Conservation (phyloP, 2,329 filamentous ascomycete species). For the Cercospora canescens region DNA sequence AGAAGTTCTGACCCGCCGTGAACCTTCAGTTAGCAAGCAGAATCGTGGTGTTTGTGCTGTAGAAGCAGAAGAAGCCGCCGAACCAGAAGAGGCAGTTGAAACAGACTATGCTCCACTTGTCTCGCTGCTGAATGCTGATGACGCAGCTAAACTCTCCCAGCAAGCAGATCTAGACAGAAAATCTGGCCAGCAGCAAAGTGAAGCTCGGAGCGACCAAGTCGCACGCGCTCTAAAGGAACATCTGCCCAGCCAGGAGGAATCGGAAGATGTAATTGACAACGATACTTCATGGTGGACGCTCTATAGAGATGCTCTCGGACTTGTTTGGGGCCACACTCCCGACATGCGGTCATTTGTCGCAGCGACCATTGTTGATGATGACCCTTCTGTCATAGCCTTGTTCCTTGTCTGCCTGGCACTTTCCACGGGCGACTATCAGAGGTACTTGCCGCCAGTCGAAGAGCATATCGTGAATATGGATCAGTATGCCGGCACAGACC, state of each 20-base stretch:
- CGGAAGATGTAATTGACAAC: constrained; percentile 11
- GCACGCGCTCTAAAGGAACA: neutral
- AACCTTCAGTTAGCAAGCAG: neutral
- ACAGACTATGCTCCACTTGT: neutral
- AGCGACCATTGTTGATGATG: neutral
- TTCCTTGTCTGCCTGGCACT: constrained; percentile 16
- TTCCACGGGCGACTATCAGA: constrained; percentile 15
- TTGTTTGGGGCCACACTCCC: constrained; percentile 10
- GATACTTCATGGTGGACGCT: constrained; percentile 21
- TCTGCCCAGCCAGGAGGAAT: constrained; percentile 10
- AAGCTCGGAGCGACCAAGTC: neutral
- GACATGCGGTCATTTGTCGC: constrained; percentile 9
- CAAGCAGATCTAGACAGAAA: neutral
- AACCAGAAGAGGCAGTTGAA: constrained; percentile 3
- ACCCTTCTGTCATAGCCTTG: constrained; percentile 13
- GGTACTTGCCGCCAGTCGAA: constrained; percentile 19
- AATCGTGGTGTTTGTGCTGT: neutral
- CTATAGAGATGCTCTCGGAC: constrained; percentile 16
- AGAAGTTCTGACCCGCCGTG: neutral
- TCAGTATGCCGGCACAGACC: constrained; percentile 15
- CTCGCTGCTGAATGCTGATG: neutral
- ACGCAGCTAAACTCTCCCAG: neutral
- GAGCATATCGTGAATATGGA: constrained; percentile 13
- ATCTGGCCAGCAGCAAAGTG: neutral
- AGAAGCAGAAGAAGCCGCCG: neutral